Base-by-base conservation (phyloP, 2,329 filamentous ascomycete species). In the Trematosphaeria pertusa region DNA sequence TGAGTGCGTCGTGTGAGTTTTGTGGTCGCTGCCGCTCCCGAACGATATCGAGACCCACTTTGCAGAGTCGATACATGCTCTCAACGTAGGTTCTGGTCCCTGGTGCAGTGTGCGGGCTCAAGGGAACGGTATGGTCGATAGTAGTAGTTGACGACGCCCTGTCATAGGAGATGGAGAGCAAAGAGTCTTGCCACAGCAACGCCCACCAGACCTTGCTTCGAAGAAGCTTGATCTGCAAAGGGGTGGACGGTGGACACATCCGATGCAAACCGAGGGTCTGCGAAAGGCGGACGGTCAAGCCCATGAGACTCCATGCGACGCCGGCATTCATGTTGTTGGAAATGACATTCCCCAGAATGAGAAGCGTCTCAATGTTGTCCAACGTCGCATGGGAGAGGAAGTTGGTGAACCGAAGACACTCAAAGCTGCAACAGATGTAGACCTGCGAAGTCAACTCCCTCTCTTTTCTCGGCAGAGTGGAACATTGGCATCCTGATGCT, bases 301-400 rank as follows among this genome's bases (percentile, higher is more conserved):
- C 77, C 75, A 67, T 78, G 11, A 86, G 64, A 19, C 83, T 81
- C 74, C 85, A 86, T 4, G 83, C 81, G 14, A 84, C 83, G 2
- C 83, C 83, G 7, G 83, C 83, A 48, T 86, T 86, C 81, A 84
- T 84, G 53, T 83, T 84, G 61, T 84, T 83, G 1, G 81, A 82
- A 21, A 84, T 73, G 18, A 83, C 83, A 56, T 85, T 85, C 37
- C 82, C 81, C 21, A 86, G 82, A 10, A 86, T 81, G 3, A 86
- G 68, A 17, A 86, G 73, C 0, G 82, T 83, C 60, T 86, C 82
- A 28, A 86, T 84, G 32, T 79, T 83, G 51, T 85, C 81, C 26
- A 85, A 70, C 3, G 79, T 82, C 20, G 83, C 80, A 47, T 84
- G 80, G 0, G 83, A 85, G 6, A 86, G 62, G 61, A 85, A 86